A percentile compares a stretch with the other conserved stretches of the same genome.
Evolutionary conservation across 1,139 yeast species (phyloP).

Genomic region (Diutina neorugosa): DNA sequence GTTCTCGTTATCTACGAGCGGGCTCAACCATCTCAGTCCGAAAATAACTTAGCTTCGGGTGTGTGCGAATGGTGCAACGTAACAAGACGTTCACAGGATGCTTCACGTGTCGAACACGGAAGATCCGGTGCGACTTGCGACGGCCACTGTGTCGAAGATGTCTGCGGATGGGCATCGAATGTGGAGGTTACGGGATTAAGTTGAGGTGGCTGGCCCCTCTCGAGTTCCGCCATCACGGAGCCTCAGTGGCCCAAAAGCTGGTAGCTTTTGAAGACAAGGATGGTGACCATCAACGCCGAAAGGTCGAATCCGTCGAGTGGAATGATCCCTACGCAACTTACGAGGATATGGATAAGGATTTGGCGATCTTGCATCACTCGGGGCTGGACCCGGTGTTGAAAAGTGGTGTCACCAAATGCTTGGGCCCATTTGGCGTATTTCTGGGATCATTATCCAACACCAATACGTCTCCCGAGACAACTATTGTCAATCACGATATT

Average conservation of each 20-base stretch:
- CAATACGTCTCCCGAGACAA: not conserved
- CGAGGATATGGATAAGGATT: constrained; percentile 71
- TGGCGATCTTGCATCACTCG: constrained; percentile 39
- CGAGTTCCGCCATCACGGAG: constrained; percentile 25
- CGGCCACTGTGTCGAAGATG: constrained; percentile 35
- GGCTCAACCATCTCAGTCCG: not conserved
- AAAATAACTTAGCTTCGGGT: not conserved
- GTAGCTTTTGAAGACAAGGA: constrained; percentile 15
- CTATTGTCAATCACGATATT: not conserved
- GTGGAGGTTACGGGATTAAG: constrained; percentile 78
- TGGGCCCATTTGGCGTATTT: constrained; percentile 84
- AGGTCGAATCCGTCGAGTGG: constrained; percentile 67
- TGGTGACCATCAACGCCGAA: constrained; percentile 44
- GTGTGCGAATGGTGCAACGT: constrained; percentile 1
- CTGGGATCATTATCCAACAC: not conserved
- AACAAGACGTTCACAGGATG: constrained; percentile 38
- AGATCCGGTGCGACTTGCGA: constrained; percentile 35
- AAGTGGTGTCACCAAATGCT: constrained; percentile 29
- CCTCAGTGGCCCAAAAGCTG: constrained; percentile 16
- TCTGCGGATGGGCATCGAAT: constrained; percentile 35
- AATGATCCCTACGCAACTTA: constrained; percentile 54
- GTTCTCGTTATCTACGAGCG: not conserved
- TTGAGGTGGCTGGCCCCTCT: constrained; percentile 64
- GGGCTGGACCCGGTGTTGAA: not conserved
- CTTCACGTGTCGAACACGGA: constrained; percentile 37